Base-by-base conservation (phyloP, 805 yeast genomes). In the Candida gorgasii region DNA sequence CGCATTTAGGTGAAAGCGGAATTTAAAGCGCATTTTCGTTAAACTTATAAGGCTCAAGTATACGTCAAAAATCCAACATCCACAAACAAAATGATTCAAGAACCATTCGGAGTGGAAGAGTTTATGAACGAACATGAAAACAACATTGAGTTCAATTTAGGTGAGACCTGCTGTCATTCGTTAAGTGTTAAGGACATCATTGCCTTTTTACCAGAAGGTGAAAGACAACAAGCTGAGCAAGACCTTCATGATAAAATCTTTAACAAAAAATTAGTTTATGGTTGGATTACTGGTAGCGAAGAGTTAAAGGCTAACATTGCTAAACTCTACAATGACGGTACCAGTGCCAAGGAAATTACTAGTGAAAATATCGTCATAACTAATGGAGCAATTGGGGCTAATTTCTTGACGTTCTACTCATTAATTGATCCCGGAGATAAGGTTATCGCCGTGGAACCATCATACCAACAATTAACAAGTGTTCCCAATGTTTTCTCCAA, bases 351-450 rank as follows among this genome's bases (percentile, higher is more conserved):
- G 22, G 60, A 73, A 15, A 54, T 76, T 23, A 70, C 77, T 16
- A 73, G 73, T 46, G 82, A 81, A 15, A 55, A 77, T 42, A 68
- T 78, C 18, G 63, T 77, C 15, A 54, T 76, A 20, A 73, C 80
- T 17, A 75, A 75, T 50, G 82, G 82, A 18, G 80, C 79, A 3
- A 78, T 78, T 55, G 82, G 76, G 6, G 81, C 76, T 23, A 78
- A 78, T 48, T 78, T 75, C 50, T 58, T 76, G 19, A 47, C 66
- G 1, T 64, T 72, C 44, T 76, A 75, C 46, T 55, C 76, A 0
- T 45, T 78, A 4, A 68, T 70, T 5, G 68, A 69, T 26, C 61
- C 65, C 4, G 72, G 65, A 4, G 81, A 75, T 46, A 78, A 72
- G 44, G 73, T 73, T 4, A 62, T 76, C 33, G 75, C 71, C 14